phyloP scores from a whole-genome alignment of 805 yeast genomes.

The Metschnikowia reukaufii region DNA sequence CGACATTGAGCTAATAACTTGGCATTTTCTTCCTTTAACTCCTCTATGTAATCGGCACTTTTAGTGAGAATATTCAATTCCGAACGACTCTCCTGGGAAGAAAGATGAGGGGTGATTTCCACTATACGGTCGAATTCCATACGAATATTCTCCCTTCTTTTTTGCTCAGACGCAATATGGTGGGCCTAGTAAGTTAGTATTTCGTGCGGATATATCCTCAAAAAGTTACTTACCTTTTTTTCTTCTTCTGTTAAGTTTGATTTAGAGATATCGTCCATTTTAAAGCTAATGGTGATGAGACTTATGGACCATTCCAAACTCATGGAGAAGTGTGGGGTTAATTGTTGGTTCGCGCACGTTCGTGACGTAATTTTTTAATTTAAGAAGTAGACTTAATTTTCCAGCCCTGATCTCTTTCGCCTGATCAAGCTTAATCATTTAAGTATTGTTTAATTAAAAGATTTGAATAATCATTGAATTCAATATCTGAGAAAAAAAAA shows the following conservation, averaged over 20 bases:
- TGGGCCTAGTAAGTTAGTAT: conserved; percentile 48
- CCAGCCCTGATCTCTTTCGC: background rate
- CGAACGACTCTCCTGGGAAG: conserved; percentile 70
- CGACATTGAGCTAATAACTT: conserved; percentile 43
- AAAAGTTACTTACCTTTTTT: conserved; percentile 18
- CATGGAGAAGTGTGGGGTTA: conserved; percentile 1
- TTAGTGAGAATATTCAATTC: conserved; percentile 75
- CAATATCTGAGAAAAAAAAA: background rate
- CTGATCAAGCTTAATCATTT: background rate
- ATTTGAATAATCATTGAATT: too few species aligned
- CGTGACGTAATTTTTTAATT: background rate
- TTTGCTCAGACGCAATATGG: conserved; percentile 84
- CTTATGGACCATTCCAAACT: background rate
- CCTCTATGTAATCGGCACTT: conserved; percentile 53
- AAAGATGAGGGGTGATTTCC: conserved; percentile 68
- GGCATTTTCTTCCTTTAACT: conserved; percentile 51
- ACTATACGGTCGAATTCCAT: conserved; percentile 78
- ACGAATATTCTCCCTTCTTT: conserved; percentile 81
- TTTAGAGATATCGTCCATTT: conserved; percentile 10
- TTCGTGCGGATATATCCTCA: background rate
- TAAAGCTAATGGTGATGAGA: background rate
- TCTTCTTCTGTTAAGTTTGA: conserved; percentile 21
- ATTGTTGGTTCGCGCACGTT: conserved; percentile 4
- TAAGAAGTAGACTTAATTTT: background rate
- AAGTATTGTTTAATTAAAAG: too few species aligned